Percentiles rank a stretch among this genome's conserved stretches.
These are phyloP conservation scores for Mangifera indica DNA, from an alignment of 345 rosid species.

Conservation along the genomic window DNA sequence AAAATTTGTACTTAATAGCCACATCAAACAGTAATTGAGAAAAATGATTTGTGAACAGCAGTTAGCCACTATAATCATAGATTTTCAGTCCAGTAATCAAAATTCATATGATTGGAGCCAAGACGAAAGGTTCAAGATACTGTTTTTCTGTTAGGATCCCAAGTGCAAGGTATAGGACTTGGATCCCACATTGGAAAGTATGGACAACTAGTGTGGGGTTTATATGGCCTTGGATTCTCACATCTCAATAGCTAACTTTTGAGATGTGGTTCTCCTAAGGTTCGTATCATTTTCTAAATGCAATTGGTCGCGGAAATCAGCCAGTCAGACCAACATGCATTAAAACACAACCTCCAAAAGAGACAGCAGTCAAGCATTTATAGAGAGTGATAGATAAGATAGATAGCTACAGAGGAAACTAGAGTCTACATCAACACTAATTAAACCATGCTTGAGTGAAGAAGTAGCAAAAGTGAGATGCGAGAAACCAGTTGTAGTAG, in stretches of 20 bases:
- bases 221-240: no score
- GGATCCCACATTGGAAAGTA: no score
- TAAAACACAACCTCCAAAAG: neutral
- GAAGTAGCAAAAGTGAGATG: neutral
- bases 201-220: no score
- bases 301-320: no score
- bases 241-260: no score
- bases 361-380: constrained; percentile 5
- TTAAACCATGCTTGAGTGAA: neutral
- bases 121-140: neutral
- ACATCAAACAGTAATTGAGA: no score
- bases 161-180: no score
- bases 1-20: neutral
- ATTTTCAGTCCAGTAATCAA: neutral
- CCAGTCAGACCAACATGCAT: neutral
- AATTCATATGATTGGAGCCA: neutral
- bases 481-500: constrained; percentile 8
- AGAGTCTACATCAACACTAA: neutral
- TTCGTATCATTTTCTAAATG: no score
- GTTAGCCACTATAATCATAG: neutral
- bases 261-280: no score
- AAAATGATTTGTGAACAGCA: neutral
- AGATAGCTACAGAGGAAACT: neutral
- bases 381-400: neutral
- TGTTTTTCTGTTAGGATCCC: no score